Base-by-base conservation (phyloP, 139 green algal species). In the Chlorella sp. region DNA sequence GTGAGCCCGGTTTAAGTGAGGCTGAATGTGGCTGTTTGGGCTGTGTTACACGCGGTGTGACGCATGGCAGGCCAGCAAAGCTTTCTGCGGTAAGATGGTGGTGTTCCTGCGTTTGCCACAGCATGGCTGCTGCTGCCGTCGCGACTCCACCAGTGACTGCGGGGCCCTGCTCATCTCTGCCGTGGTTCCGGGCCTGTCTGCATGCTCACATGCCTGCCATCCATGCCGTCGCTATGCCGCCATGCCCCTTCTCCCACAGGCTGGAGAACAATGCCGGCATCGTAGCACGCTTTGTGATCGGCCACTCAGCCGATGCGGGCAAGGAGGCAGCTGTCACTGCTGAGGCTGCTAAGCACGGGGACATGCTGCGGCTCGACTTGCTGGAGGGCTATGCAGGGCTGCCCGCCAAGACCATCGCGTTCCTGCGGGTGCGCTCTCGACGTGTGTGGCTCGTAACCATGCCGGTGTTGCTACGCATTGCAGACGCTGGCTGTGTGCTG, bases 361-460 rank as follows among this genome's bases (percentile, higher is more conserved):
- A 88, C 54, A 94, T 96, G 76, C 30, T 95, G 46, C 78, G 91
- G n/a, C 83, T 96, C 43, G 74, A 73, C 0, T 40, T 88, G 44
- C 77, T 93, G 85, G 93, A 96, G 73, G 85, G 46, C 16, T 96
- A 96, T 80, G n/a, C 43, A 11, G 88, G 88, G 76, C 89, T 96
- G 80, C 76, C 94, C 28, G 87, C 88, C 73, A 96, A 96, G 87
- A 96, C 93, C 13, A 82, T 92, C 19, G 76, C 73, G 3, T 96
- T 95, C 79, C 90, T 96, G 44, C 48, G 51, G 54, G 70, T 64
- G 22, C 17, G 69, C 3, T 9, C 58, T 67, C 6, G 19, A 30
- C 58, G 32, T 67, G 14, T n/a, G n/a, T n/a, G n/a, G n/a, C n/a
- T n/a, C n/a, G n/a, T n/a, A n/a, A n/a, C n/a, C n/a, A n/a, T n/a